Conservation (phyloP, 1,139 yeast species). For the Debaryomycetaceae sp. region DNA sequence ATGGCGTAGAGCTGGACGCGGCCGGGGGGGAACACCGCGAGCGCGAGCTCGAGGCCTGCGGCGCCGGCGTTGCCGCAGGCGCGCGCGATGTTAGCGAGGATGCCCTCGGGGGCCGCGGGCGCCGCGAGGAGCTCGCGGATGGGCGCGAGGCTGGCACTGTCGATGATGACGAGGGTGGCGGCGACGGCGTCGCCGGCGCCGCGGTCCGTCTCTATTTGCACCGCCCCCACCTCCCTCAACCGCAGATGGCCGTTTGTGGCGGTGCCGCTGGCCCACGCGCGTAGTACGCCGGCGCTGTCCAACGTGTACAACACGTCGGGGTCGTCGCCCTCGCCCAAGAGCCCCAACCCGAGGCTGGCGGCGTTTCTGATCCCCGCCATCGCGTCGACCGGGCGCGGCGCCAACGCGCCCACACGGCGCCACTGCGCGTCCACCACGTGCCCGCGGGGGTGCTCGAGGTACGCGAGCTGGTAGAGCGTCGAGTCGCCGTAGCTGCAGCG, state of each 20-base stretch:
- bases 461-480: constrained; percentile 64
- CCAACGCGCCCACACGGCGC: constrained; percentile 20
- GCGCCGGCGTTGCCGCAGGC: not conserved
- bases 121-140: not conserved
- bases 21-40: constrained; percentile 46
- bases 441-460: constrained; percentile 55
- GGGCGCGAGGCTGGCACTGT: constrained; percentile 36
- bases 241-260: constrained; percentile 48
- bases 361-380: constrained; percentile 39
- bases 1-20: constrained; percentile 45
- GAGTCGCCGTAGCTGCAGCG: constrained; percentile 66
- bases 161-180: constrained; percentile 50
- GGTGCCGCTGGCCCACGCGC: constrained; percentile 70
- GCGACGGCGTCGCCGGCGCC: constrained; percentile 14
- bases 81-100: not conserved
- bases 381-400: constrained; percentile 16
- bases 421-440: constrained; percentile 54
- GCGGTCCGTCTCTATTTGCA: constrained; percentile 34
- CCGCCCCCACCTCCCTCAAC: constrained; percentile 56
- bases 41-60: constrained; percentile 45
- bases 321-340: constrained; percentile 23
- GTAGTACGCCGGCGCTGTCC: constrained; percentile 49
- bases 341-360: constrained; percentile 32
- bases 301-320: constrained; percentile 56
- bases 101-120: not conserved